Evolutionary conservation across 495 filamentous ascomycete genomes (phyloP).

Genomic region (Clohesyomyces aquaticus): DNA sequence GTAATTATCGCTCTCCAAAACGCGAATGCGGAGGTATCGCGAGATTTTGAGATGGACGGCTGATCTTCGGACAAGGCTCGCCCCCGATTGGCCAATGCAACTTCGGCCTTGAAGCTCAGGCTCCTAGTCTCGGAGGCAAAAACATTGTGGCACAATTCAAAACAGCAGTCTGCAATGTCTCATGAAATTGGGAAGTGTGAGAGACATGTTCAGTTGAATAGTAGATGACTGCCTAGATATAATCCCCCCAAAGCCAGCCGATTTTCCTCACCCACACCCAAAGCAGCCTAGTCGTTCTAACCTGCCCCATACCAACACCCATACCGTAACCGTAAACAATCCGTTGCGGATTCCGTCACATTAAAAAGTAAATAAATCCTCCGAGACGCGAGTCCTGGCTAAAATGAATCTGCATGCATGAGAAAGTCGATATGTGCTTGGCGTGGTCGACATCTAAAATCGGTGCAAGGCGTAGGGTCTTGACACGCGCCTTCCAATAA

Average conservation of each 20-base stretch:
- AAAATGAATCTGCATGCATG: slow-evolving; percentile 4
- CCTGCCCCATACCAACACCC: neutral
- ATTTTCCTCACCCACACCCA: neutral
- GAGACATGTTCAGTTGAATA: neutral
- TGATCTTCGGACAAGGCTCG: neutral
- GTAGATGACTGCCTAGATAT: neutral
- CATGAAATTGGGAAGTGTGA: too few species aligned
- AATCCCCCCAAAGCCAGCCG: neutral
- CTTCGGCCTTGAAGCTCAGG: neutral
- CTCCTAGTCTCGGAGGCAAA: neutral
- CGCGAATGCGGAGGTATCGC: slow-evolving; percentile 8
- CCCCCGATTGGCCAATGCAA: neutral
- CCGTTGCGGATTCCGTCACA: neutral
- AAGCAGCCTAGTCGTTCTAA: too few species aligned
- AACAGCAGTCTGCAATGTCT: too few species aligned
- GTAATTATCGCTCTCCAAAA: slow-evolving; percentile 2
- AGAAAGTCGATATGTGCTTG: neutral
- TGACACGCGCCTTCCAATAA: neutral
- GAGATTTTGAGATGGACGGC: slow-evolving; percentile 30
- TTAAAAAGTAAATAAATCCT: slow-evolving; percentile 5
- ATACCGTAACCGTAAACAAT: neutral
- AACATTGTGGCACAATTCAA: neutral
- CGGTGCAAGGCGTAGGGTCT: neutral
- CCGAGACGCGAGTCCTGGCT: neutral
- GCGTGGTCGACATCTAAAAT: neutral